These are phyloP conservation scores for Dictyostelium discoideum DNA, from an alignment of 78 protist genomes.

Conservation along the genomic window dicty_2.7 NC_007090.3:89001-89500, in stretches of 20 bases:
- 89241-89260: conserved; percentile 73
- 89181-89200: conserved; percentile 53
- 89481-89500: conserved; percentile 58
- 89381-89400: conserved; percentile 73
- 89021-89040: conserved; percentile 89
- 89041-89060: conserved; percentile 88
- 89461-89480: conserved; percentile 85
- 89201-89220: conserved; percentile 73
- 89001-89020: conserved; percentile 83
- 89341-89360: conserved; percentile 82
- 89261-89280: conserved; percentile 45
- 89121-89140: conserved; percentile 77
- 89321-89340: conserved; percentile 89
- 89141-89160: conserved; percentile 88
- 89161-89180: conserved; percentile 81
- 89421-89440: conserved; percentile 89
- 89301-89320: conserved; percentile 89
- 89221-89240: conserved; percentile 42
- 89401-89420: conserved; percentile 78
- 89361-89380: conserved; percentile 74
- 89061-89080: conserved; percentile 80
- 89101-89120: conserved; percentile 81
- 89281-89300: conserved; percentile 46
- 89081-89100: conserved; percentile 48
- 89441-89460: conserved; percentile 89